A percentile compares a stretch with the other conserved stretches of the same genome.
Conservation (phyloP, 768 basidiomycete genomes). For the Amanita exitialis region DNA sequence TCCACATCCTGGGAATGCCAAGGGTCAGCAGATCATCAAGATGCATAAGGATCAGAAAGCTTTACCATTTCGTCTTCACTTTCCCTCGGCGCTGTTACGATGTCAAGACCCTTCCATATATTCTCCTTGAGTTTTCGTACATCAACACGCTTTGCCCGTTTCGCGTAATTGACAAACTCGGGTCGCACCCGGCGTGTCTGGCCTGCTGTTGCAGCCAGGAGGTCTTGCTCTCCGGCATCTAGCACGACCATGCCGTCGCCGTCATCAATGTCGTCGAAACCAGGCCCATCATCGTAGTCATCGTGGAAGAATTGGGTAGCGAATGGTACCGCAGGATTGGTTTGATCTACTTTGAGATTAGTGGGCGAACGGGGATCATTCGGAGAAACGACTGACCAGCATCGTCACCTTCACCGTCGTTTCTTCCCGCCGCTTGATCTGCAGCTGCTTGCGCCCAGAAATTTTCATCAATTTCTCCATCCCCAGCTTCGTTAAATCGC, state of each 20-base stretch:
- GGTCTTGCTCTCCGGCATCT: slow-evolving; percentile 71
- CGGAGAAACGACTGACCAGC: slow-evolving; percentile 37
- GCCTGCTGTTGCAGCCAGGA: slow-evolving; percentile 72
- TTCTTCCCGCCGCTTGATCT: slow-evolving; percentile 51
- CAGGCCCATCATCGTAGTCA: slow-evolving; percentile 73
- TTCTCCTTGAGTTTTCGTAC: slow-evolving; percentile 96
- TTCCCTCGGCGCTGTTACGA: slow-evolving; percentile 41
- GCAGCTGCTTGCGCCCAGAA: slow-evolving; percentile 97
- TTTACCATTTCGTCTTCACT: slow-evolving; percentile 43
- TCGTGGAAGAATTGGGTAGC: slow-evolving; percentile 97
- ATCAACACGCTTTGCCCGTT: slow-evolving; percentile 93
- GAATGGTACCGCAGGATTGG: slow-evolving; percentile 65
- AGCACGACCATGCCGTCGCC: slow-evolving; percentile 30
- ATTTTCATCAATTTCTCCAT: slow-evolving; percentile 90
- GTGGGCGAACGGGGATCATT: not conserved
- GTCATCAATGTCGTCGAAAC: slow-evolving; percentile 52
- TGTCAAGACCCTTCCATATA: slow-evolving; percentile 90
- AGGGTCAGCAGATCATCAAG: not conserved
- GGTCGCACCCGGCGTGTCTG: slow-evolving; percentile 74
- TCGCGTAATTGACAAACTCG: slow-evolving; percentile 88
- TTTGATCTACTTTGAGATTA: slow-evolving; percentile 17
- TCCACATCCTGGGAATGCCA: slow-evolving; percentile 40
- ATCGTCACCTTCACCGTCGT: slow-evolving; percentile 41
- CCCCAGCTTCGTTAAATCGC: slow-evolving; percentile 45
- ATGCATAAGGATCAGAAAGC: not conserved